These are phyloP conservation scores for Fagopyrum esculentum DNA, from an alignment of 148 eudicot genomes.

Conservation along the genomic window DNA sequence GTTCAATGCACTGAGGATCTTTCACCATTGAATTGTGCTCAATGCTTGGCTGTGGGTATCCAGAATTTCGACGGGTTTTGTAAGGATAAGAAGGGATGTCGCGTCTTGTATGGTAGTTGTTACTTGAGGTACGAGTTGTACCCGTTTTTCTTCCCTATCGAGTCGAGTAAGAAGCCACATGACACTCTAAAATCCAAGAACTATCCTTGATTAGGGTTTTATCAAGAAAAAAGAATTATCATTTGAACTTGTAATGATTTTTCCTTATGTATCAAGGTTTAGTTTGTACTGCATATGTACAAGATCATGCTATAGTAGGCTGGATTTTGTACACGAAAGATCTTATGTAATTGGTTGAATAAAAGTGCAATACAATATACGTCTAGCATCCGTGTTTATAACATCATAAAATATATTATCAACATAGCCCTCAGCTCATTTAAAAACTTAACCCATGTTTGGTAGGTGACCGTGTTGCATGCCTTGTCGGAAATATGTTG, in stretches of 20 bases:
- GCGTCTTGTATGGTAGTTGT: conserved; percentile 65
- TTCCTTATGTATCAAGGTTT: neutral
- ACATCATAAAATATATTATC: too few species aligned
- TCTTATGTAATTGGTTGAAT: too few species aligned
- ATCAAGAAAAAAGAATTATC: too few species aligned
- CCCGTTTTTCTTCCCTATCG: conserved; percentile 59
- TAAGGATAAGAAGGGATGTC: conserved; percentile 49
- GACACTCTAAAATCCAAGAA: neutral
- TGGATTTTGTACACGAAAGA: neutral
- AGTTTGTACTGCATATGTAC: neutral
- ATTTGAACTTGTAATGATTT: neutral
- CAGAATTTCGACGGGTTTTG: conserved; percentile 47
- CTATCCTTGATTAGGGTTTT: neutral
- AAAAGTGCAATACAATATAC: too few species aligned
- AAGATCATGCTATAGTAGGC: neutral
- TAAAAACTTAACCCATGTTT: too few species aligned
- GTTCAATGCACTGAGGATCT: conserved; percentile 75
- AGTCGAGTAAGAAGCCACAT: neutral
- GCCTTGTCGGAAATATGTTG: too few species aligned
- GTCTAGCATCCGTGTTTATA: neutral
- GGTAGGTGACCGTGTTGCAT: too few species aligned
- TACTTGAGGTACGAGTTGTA: conserved; percentile 69
- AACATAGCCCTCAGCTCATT: too few species aligned
- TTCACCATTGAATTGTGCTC: conserved; percentile 39
- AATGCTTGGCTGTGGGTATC: conserved; percentile 58